Percentiles rank a stretch among this genome's conserved stretches.
Evolutionary conservation across 2,329 filamentous ascomycete species (phyloP).

Genomic region (Cladobotryum protrusum): DNA sequence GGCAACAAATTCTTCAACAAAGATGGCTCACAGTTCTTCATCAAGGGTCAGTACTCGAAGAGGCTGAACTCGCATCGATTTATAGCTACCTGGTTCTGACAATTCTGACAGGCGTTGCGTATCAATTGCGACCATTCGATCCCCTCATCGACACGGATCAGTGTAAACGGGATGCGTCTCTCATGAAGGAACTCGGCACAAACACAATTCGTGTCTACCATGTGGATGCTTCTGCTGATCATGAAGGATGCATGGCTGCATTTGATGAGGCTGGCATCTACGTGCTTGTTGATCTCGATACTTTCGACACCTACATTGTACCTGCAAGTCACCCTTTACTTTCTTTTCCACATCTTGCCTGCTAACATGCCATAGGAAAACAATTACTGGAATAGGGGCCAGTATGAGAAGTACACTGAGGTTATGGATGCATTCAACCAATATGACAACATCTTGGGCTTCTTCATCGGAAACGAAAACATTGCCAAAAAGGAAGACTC

Average conservation of each 20-base stretch:
- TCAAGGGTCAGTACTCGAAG: conserved; percentile 57
- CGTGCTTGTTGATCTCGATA: conserved; percentile 76
- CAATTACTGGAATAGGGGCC: conserved; percentile 66
- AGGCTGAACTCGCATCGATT: not conserved
- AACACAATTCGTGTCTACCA: conserved; percentile 88
- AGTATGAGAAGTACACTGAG: conserved; percentile 60
- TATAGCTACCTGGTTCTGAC: not conserved
- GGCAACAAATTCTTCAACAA: conserved; percentile 82
- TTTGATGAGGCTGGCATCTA: conserved; percentile 80
- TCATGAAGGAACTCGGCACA: conserved; percentile 75
- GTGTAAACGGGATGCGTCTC: conserved; percentile 65
- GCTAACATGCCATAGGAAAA: conserved; percentile 34
- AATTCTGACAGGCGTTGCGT: conserved; percentile 58
- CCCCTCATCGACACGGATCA: conserved; percentile 71
- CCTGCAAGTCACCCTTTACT: conserved; percentile 38
- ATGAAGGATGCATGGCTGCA: conserved; percentile 73
- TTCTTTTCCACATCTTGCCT: not conserved
- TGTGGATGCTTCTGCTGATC: conserved; percentile 65
- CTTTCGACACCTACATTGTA: conserved; percentile 62
- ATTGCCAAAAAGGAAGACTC: conserved; percentile 57
- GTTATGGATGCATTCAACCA: conserved; percentile 72
- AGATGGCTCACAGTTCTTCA: conserved; percentile 74
- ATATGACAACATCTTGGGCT: conserved; percentile 75
- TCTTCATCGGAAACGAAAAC: conserved; percentile 87
- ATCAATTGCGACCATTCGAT: conserved; percentile 59